These are phyloP conservation scores for Candida labiduridarum DNA, from an alignment of 1,139 yeast genomes.

Conservation along the genomic window DNA sequence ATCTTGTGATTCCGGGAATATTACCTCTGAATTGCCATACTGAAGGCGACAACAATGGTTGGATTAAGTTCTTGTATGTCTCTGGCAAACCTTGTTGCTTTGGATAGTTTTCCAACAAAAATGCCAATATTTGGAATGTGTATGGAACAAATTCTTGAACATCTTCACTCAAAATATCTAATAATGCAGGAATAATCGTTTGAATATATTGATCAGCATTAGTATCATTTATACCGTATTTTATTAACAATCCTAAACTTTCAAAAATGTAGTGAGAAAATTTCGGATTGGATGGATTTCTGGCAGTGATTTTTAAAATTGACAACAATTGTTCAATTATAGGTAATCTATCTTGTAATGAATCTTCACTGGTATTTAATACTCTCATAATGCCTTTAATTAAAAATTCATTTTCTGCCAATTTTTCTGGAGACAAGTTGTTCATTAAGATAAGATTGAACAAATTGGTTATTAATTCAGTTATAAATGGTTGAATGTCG, in stretches of 20 bases:
- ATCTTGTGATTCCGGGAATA: constrained; percentile 86
- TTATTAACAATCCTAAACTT: constrained; percentile 75
- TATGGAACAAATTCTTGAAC: constrained; percentile 95
- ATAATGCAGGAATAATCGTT: constrained; percentile 64
- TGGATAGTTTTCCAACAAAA: constrained; percentile 68
- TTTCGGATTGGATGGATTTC: constrained; percentile 93
- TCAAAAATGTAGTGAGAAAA: constrained; percentile 92
- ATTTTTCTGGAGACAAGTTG: constrained; percentile 75
- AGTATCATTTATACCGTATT: constrained; percentile 40
- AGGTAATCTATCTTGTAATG: constrained; percentile 43
- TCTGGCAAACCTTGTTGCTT: constrained; percentile 54
- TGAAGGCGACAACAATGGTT: constrained; percentile 83
- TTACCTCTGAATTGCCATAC: constrained; percentile 95
- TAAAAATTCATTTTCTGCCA: constrained; percentile 93
- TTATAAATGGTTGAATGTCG: constrained; percentile 58
- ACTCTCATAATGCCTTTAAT: constrained; percentile 89
- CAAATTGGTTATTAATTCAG: constrained; percentile 61
- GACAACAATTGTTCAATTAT: constrained; percentile 66
- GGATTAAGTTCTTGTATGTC: constrained; percentile 64
- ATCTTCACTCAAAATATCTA: constrained; percentile 74
- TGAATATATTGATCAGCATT: constrained; percentile 51
- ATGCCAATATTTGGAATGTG: constrained; percentile 85
- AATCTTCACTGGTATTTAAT: constrained; percentile 71
- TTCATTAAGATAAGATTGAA: constrained; percentile 66
- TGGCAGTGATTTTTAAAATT: constrained; percentile 70